Evolutionary conservation across 768 basidiomycete genomes (phyloP), one percentile per base, ranked within the genome.

Genomic region (Amanita subjunquillea): DNA sequence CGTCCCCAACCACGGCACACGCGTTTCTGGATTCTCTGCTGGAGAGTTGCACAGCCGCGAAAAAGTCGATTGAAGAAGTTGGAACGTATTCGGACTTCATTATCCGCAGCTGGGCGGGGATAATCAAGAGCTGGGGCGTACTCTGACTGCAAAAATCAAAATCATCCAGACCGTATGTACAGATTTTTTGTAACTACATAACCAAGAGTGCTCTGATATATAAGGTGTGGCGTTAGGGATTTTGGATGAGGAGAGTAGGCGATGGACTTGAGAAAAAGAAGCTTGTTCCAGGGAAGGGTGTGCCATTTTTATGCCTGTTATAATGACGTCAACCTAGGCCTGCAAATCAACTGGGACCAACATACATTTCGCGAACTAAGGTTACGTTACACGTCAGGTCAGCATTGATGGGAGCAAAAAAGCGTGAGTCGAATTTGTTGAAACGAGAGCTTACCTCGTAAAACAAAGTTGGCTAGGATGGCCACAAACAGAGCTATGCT

Each of bases 401-500:
- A 54, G 46, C 17, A n/a, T 51, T 50, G 38, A 3, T 17, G 46
- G 50, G 37, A 55, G 53, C 25, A 47, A 49, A 45, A 38, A 49
- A 15, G 47, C 23, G n/a, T 42, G 44, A 20, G 42, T 27, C 12
- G 32, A 32, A 47, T 27, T 34, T 20, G 17, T 3, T 4, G 20
- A 30, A 48, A 23, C 48, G 38, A 42, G 46, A 20, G 69, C 80
- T 57, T 60, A 91, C 89, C 84, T 69, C 94, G 83, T 54, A 95
- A 73, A 55, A 91, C 60, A 63, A 97, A 96, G 67, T 97, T 97
- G 45, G 81, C 76, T 27, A 95, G 75, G 6, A 99, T 78, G 6
- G 91, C 96, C 43, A 85, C 66, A 72, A 99, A 98, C 13, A 99
- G 78, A 10, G 85, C 71, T 5, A 78, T 69, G 60, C 88, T 92